Percentiles rank a stretch among this genome's conserved stretches.
Conservation (phyloP, 108 stramenopile genomes). For the Epithemia pelagica region DNA sequence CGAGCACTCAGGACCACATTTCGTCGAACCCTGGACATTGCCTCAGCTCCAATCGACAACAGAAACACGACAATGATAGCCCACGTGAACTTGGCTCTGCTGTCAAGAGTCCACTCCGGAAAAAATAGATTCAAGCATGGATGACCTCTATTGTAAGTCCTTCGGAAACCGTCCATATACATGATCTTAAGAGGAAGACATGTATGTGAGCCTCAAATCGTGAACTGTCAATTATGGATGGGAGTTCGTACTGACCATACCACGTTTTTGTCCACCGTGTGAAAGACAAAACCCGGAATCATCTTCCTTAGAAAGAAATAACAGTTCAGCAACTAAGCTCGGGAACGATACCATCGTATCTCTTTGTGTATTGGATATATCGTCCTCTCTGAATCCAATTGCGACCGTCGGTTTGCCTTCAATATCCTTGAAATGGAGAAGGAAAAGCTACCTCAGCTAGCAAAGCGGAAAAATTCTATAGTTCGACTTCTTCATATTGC, state of each 20-base stretch:
- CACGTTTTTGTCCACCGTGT: neutral
- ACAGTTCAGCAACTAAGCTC: neutral
- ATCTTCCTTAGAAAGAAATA: neutral
- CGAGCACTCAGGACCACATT: neutral
- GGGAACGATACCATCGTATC: too few species aligned
- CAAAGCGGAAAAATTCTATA: too few species aligned
- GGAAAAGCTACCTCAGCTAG: too few species aligned
- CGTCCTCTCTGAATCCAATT: too few species aligned
- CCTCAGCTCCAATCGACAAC: conserved; percentile 32
- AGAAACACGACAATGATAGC: conserved; percentile 35
- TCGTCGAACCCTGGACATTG: conserved; percentile 20
- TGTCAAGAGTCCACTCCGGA: conserved; percentile 42
- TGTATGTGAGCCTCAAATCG: neutral
- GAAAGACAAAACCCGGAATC: neutral
- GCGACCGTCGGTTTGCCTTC: too few species aligned
- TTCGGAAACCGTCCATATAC: conserved; percentile 36
- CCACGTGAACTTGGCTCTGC: conserved; percentile 20
- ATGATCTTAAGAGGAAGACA: conserved; percentile 1
- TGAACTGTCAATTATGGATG: neutral
- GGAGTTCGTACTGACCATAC: neutral
- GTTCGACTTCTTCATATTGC: too few species aligned
- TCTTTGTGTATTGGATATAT: too few species aligned
- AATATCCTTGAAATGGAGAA: too few species aligned
- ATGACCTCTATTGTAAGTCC: conserved; percentile 19
- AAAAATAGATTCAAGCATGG: conserved; percentile 45